Evolutionary conservation across 73 alveolate species (phyloP).

Genomic region (Tetrahymena borealis): DNA sequence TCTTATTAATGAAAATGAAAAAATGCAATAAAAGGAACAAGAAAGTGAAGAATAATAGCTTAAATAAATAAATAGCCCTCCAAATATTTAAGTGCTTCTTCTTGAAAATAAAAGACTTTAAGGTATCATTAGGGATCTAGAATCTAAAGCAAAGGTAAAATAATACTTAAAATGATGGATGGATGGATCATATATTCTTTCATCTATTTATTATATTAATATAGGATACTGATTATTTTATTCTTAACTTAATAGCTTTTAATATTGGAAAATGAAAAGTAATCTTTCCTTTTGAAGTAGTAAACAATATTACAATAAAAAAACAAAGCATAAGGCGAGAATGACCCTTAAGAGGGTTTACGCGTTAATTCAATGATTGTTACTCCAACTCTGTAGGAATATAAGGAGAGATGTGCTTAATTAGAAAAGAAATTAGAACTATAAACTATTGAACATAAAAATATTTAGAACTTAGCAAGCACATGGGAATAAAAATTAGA

Average conservation of each 20-base stretch:
- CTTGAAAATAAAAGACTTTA: background rate
- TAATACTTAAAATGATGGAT: no score
- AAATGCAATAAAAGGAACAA: background rate
- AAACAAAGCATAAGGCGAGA: background rate
- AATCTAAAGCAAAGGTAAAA: background rate
- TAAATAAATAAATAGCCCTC: background rate
- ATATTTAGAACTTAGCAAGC: background rate
- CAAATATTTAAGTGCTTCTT: background rate
- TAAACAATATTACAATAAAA: background rate
- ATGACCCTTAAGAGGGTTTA: background rate
- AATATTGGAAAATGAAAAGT: background rate
- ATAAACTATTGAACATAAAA: background rate
- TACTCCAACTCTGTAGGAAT: background rate
- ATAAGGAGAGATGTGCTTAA: background rate
- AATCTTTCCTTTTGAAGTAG: background rate
- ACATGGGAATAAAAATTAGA: background rate
- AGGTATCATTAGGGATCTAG: background rate
- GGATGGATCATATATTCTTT: no score
- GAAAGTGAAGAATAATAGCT: background rate
- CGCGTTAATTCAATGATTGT: background rate
- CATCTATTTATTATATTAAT: no score
- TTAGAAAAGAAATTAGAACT: background rate
- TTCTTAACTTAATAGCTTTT: background rate
- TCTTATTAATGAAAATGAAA: background rate
- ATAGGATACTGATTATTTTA: no score